Evolutionary conservation across 331 rosid genomes (phyloP).

Genomic region (Cydonia oblonga): DNA sequence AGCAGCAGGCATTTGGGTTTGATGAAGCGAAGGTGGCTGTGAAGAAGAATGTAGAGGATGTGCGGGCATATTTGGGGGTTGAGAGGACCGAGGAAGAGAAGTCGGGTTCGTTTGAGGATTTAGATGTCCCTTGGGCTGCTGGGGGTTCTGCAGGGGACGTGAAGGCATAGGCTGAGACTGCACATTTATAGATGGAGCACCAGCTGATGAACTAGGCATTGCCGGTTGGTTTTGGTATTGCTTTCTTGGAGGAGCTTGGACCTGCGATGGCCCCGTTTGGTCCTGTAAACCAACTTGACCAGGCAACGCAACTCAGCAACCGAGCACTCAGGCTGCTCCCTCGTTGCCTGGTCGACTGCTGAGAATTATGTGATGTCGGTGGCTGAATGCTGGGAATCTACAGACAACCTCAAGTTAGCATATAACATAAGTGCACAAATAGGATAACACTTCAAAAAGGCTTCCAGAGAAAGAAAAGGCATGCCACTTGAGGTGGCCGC

Average conservation of each 20-base stretch:
- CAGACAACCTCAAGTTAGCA: slow-evolving; percentile 15
- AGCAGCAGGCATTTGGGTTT: slow-evolving; percentile 40
- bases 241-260: slow-evolving; percentile 45
- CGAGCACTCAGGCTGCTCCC: no score
- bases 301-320: no score
- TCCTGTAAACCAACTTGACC: slow-evolving; percentile 51
- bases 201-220: slow-evolving; percentile 43
- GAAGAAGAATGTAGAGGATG: slow-evolving; percentile 59
- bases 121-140: slow-evolving; percentile 58
- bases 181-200: slow-evolving; percentile 46
- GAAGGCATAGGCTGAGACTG: slow-evolving; percentile 57
- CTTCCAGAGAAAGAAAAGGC: no score
- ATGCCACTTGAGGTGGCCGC: slow-evolving; percentile 52
- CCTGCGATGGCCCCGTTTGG: slow-evolving; percentile 49
- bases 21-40: slow-evolving; percentile 58
- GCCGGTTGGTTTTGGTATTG: slow-evolving; percentile 58
- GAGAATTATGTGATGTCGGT: slow-evolving; percentile 37
- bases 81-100: slow-evolving; percentile 59
- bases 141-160: slow-evolving; percentile 51
- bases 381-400: slow-evolving; percentile 76
- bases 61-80: slow-evolving; percentile 49
- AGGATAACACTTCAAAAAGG: background rate
- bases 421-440: background rate
- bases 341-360: slow-evolving; percentile 50
- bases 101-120: slow-evolving; percentile 38